A percentile compares a stretch with the other conserved stretches of the same genome.
Evolutionary conservation across 495 filamentous ascomycete species (phyloP).

Genomic region (Aspergillus bridgeri): DNA sequence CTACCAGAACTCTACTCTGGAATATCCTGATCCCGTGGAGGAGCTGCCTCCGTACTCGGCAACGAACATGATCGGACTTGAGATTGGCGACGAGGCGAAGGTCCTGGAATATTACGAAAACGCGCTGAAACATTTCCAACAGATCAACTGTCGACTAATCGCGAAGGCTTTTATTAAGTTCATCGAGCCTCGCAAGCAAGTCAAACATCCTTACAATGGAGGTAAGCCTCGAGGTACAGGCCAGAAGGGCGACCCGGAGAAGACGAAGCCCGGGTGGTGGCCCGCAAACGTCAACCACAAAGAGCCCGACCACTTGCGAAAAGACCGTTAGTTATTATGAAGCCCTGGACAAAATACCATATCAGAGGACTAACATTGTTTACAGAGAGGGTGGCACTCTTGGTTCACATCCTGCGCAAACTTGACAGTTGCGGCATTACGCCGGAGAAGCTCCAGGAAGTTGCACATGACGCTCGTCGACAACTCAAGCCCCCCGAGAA

Average conservation of each 20-base stretch:
- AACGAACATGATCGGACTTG: conserved; percentile 36
- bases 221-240: conserved; percentile 40
- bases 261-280: conserved; percentile 79
- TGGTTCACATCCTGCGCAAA: conserved; percentile 47
- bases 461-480: conserved; percentile 40
- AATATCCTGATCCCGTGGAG: conserved; percentile 23
- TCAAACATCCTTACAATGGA: conserved; percentile 75
- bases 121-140: conserved; percentile 43
- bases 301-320: conserved; percentile 82
- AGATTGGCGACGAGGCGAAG: conserved; percentile 37
- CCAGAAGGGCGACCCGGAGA: conserved; percentile 46
- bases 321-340: conserved; percentile 56
- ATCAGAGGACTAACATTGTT: not conserved
- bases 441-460: conserved; percentile 40
- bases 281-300: conserved; percentile 62
- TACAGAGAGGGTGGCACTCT: conserved; percentile 38
- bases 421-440: conserved; percentile 34
- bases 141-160: conserved; percentile 49
- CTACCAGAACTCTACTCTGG: conserved; percentile 14
- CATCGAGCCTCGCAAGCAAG: conserved; percentile 84
- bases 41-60: conserved; percentile 27
- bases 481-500: conserved; percentile 35
- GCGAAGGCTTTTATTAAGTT: conserved; percentile 79
- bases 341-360: not conserved
- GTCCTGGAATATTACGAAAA: conserved; percentile 36